Base-by-base conservation (phyloP, 352 stramenopile species). In the Globisporangium ultimum region DNA sequence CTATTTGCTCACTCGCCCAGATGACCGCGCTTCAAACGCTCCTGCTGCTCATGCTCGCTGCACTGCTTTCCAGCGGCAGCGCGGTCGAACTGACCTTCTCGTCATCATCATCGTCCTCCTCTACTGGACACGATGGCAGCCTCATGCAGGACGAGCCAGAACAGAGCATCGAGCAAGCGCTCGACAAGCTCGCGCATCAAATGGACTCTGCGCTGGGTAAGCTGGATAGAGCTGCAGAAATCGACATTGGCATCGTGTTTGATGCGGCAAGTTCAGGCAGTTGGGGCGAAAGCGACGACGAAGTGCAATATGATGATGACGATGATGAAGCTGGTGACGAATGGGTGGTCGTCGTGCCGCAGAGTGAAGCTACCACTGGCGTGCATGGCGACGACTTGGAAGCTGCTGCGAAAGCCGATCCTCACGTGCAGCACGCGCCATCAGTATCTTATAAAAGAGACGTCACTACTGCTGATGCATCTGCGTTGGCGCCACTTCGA, bases 171-270 rank as follows among this genome's bases (percentile, higher is more conserved):
- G 53, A 58, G 21, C 28, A 11, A 10, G 41, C 47, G 28, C 42
- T 60, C 22, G 52, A 28, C 3, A 11, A 60, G 10, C 45, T 60
- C 22, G n/a, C 38, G 18, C 40, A 43, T 21, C 32, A 54, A 40
- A 32, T 53, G 4, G 45, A 53, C 7, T 18, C 38, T 3, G 32
- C 45, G 15, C 55, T 53, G 18, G 13, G 40, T 1, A 28, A 61
- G 34, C 55, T 61, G 8, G 55, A 36, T 20, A 17, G 7, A 18
- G 55, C 45, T 18, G 34, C 55, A n/a, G 46, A 54, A 36, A 54
- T 61, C 46, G 55, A 48, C 15, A 54, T 61, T 32, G 45, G 54
- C 41, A 43, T 51, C 18, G 13, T 58, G 22, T 58, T 58, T n/a
- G 53, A 58, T 11, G 22, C 3, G 17, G 24, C 22, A 9, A 28